A percentile compares a stretch with the other conserved stretches of the same genome.
These are phyloP conservation scores for Arthrobotrys megalospora DNA, from an alignment of 2,329 filamentous ascomycete species.

Conservation along the genomic window DNA sequence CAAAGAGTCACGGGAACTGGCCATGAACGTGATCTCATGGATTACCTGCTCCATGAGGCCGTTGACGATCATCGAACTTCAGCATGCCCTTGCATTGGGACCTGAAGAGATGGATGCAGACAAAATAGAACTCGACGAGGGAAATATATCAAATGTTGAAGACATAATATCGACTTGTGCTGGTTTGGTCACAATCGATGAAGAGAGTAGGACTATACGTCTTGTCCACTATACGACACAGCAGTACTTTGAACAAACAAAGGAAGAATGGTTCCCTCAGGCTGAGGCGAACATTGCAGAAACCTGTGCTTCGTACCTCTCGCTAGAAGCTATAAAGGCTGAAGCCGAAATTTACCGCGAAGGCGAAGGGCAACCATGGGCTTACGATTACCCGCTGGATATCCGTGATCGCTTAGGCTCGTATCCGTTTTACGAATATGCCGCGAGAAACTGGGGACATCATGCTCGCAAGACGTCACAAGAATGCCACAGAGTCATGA, in stretches of 20 bases:
- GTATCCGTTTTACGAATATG: background rate
- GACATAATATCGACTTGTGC: conserved; percentile 61
- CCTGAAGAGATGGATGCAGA: background rate
- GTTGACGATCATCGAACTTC: conserved; percentile 7
- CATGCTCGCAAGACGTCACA: background rate
- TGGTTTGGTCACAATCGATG: conserved; percentile 65
- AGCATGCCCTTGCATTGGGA: conserved; percentile 25
- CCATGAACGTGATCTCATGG: conserved; percentile 1
- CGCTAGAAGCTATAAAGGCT: conserved; percentile 16
- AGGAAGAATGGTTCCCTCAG: background rate
- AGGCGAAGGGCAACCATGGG: too few relatives aligned
- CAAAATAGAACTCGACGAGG: conserved; percentile 3
- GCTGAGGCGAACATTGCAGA: background rate
- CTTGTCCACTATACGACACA: conserved; percentile 65
- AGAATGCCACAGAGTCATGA: too few relatives aligned
- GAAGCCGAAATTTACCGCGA: too few relatives aligned
- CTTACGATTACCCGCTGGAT: too few relatives aligned
- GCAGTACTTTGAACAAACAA: conserved; percentile 63
- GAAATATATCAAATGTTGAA: background rate
- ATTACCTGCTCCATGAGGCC: conserved; percentile 5
- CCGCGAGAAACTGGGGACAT: background rate
- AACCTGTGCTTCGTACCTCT: conserved; percentile 3
- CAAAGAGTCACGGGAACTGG: conserved; percentile 54
- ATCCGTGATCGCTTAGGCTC: background rate
- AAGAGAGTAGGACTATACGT: conserved; percentile 62